Conservation (phyloP, 352 stramenopile species). For the Phytophthora aleatoria region DNA sequence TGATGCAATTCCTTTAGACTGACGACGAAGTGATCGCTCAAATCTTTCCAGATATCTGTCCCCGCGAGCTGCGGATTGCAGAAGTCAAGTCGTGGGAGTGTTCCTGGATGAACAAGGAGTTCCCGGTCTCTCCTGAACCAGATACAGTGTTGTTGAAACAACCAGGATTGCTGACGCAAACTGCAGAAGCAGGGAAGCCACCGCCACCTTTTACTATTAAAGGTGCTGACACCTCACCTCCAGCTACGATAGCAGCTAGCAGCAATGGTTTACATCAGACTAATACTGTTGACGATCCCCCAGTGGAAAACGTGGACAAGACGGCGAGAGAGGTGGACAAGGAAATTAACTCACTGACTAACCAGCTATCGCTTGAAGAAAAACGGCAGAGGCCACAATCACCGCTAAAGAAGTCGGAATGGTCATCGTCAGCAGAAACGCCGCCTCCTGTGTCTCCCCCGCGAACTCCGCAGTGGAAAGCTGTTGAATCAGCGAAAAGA, state of each 20-base stretch:
- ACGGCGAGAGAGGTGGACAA: constrained; percentile 42
- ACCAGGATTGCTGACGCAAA: constrained; percentile 12
- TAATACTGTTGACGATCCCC: background rate
- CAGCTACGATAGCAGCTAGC: constrained; percentile 1
- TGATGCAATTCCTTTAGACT: constrained; percentile 25
- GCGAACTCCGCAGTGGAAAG: constrained; percentile 30
- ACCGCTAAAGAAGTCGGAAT: constrained; percentile 11
- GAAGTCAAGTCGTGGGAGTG: constrained; percentile 86
- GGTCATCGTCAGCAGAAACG: constrained; percentile 11
- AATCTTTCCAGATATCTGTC: constrained; percentile 84
- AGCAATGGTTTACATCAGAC: constrained; percentile 16
- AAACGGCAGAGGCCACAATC: constrained; percentile 33
- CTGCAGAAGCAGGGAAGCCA: constrained; percentile 1
- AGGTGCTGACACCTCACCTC: background rate
- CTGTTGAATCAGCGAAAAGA: constrained; percentile 29
- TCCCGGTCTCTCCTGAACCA: constrained; percentile 19
- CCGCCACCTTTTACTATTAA: constrained; percentile 1
- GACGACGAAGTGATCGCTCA: constrained; percentile 62
- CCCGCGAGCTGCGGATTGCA: constrained; percentile 76
- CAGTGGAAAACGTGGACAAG: constrained; percentile 4
- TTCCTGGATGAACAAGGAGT: constrained; percentile 65
- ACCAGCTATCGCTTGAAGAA: constrained; percentile 57
- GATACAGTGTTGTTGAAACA: constrained; percentile 4
- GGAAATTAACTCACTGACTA: constrained; percentile 41
- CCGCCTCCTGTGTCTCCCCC: constrained; percentile 21